These are phyloP conservation scores for Oryza rufipogon DNA, from an alignment of 176 grass and related monocot species.

Conservation along the genomic window DNA sequence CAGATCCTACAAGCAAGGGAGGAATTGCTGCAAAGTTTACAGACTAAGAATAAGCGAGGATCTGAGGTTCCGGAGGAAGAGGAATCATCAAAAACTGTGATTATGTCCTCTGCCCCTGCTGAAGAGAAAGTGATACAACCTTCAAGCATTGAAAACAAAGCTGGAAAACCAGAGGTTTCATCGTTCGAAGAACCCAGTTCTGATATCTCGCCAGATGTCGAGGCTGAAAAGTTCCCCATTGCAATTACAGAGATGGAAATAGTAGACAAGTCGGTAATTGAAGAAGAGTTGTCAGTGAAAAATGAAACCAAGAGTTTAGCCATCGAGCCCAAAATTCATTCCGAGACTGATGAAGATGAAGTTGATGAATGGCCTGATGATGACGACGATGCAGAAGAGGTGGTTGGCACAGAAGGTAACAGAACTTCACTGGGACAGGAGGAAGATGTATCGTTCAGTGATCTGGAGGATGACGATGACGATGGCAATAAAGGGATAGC, in stretches of 20 bases:
- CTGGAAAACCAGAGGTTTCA: not conserved
- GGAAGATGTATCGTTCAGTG: conserved; percentile 79
- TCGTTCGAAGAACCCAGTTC: conserved; percentile 47
- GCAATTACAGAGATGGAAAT: conserved; percentile 51
- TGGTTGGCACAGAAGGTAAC: conserved; percentile 17
- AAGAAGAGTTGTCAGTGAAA: conserved; percentile 55
- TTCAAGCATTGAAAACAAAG: conserved; percentile 33
- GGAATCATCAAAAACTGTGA: conserved; percentile 34
- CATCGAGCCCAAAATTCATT: not conserved
- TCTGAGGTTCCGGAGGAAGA: conserved; percentile 36
- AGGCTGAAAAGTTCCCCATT: conserved; percentile 55
- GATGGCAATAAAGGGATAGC: not conserved
- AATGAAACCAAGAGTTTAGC: conserved; percentile 13
- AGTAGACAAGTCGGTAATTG: conserved; percentile 67
- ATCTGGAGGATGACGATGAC: conserved; percentile 46
- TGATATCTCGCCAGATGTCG: conserved; percentile 29
- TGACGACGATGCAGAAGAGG: conserved; percentile 3
- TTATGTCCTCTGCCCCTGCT: conserved; percentile 21
- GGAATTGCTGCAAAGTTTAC: conserved; percentile 54
- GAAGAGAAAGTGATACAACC: conserved; percentile 50
- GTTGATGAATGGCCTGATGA: conserved; percentile 63
- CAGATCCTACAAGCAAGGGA: conserved; percentile 71
- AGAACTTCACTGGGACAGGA: conserved; percentile 50
- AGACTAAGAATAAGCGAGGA: conserved; percentile 36
- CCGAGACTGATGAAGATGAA: conserved; percentile 42